Evolutionary conservation across 2,329 filamentous ascomycete species (phyloP).

Genomic region (Colletotrichum euphorbiae): DNA sequence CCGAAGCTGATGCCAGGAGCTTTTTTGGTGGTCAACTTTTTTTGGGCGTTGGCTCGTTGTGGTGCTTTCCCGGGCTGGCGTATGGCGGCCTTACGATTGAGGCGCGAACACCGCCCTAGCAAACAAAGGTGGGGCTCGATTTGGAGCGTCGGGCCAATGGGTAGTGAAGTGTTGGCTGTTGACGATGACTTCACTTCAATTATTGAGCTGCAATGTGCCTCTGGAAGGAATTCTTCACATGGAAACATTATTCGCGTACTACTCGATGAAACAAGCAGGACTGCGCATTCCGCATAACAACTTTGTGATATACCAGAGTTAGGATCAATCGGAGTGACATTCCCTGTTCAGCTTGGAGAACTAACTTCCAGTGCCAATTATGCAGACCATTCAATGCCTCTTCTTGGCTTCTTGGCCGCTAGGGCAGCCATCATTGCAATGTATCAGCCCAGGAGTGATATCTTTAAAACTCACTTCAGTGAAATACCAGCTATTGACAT

Average conservation of each 20-base stretch:
- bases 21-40: slow-evolving; percentile 40
- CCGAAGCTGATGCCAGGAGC: slow-evolving; percentile 31
- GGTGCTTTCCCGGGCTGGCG: slow-evolving; percentile 27
- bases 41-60: slow-evolving; percentile 33
- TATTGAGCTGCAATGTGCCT: not conserved
- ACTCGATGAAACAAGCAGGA: no score
- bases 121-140: not conserved
- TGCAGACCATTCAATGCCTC: no score
- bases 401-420: no score
- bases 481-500: no score
- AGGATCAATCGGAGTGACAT: no score
- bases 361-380: no score
- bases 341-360: no score
- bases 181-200: slow-evolving; percentile 17
- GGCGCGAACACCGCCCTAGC: slow-evolving; percentile 21
- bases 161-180: not conserved
- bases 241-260: not conserved
- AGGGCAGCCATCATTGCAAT: no score
- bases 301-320: no score
- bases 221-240: not conserved
- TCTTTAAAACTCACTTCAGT: no score
- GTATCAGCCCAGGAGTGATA: no score
- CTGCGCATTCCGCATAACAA: no score
- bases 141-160: slow-evolving; percentile 12
- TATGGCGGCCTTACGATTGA: slow-evolving; percentile 38